phyloP scores from a whole-genome alignment of 2,329 filamentous ascomycete genomes.

The Clarireedia hainanense region DNA sequence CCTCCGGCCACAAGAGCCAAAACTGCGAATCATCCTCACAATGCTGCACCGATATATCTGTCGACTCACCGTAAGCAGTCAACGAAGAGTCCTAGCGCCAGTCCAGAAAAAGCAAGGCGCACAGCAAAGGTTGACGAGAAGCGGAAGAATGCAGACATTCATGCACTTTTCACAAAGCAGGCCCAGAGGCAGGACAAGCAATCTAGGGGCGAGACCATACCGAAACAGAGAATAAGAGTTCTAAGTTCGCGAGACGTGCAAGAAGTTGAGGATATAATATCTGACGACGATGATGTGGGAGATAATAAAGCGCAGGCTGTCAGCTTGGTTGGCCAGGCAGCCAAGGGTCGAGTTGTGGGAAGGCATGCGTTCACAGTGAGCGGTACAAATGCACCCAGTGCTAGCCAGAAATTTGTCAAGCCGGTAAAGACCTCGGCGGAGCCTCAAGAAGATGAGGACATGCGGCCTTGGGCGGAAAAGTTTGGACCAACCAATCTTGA shows the following conservation, averaged over 20 bases:
- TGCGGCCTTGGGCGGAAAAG: slow-evolving; percentile 78
- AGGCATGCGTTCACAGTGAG: slow-evolving; percentile 24
- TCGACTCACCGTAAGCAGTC: slow-evolving; percentile 25
- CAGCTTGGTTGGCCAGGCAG: slow-evolving; percentile 49
- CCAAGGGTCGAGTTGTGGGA: slow-evolving; percentile 44
- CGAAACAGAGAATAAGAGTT: slow-evolving; percentile 29
- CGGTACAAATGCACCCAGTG: slow-evolving; percentile 21
- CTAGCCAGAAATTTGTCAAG: slow-evolving; percentile 46
- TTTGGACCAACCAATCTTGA: slow-evolving; percentile 69
- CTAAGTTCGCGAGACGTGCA: slow-evolving; percentile 38
- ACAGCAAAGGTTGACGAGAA: slow-evolving; percentile 40
- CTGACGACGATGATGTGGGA: slow-evolving; percentile 50
- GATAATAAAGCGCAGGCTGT: slow-evolving; percentile 40
- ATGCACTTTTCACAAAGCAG: slow-evolving; percentile 54
- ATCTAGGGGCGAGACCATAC: slow-evolving; percentile 6
- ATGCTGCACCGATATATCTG: slow-evolving; percentile 24
- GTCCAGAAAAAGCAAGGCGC: slow-evolving; percentile 36
- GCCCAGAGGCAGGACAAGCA: slow-evolving; percentile 37
- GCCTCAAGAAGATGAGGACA: slow-evolving; percentile 38
- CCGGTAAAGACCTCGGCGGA: slow-evolving; percentile 28
- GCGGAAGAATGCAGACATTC: slow-evolving; percentile 47
- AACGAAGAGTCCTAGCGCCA: slow-evolving; percentile 33
- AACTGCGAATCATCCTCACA: slow-evolving; percentile 22
- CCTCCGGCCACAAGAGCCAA: slow-evolving; percentile 18
- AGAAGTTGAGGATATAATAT: slow-evolving; percentile 42